Percentiles rank a stretch among this genome's conserved stretches.
Conservation (phyloP, 2,329 filamentous ascomycete genomes). For the Xylogone sp. region DNA sequence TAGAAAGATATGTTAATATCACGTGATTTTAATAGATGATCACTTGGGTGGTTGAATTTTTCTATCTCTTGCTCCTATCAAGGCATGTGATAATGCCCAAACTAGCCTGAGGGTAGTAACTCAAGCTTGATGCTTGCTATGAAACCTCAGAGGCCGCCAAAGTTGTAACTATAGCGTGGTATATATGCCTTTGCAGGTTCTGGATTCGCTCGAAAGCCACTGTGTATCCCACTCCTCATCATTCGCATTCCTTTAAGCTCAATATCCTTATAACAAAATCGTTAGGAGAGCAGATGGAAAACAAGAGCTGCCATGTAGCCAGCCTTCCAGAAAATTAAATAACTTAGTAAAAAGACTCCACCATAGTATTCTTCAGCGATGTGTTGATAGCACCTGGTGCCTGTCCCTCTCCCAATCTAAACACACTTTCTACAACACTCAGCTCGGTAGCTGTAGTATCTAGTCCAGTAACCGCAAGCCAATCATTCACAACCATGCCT, state of each 20-base stretch:
- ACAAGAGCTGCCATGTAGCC: not conserved
- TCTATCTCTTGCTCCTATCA: too few species aligned
- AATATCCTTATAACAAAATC: not conserved
- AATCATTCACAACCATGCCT: constrained; percentile 96
- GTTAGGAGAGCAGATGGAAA: not conserved
- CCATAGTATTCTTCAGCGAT: constrained; percentile 93
- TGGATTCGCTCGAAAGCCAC: not conserved
- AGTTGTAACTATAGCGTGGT: not conserved
- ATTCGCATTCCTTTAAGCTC: not conserved
- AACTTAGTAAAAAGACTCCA: constrained; percentile 93
- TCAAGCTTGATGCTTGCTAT: not conserved
- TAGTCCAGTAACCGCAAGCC: constrained; percentile 89
- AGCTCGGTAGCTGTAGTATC: constrained; percentile 97
- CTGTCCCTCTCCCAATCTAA: constrained; percentile 84
- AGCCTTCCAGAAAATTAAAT: constrained; percentile 19
- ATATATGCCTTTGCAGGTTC: not conserved
- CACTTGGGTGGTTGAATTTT: too few species aligned
- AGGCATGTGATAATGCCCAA: too few species aligned
- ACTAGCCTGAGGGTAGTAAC: not conserved
- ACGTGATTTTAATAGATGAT: too few species aligned
- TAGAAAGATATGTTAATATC: too few species aligned
- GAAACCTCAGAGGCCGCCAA: not conserved
- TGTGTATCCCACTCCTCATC: not conserved
- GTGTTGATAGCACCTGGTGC: constrained; percentile 76
- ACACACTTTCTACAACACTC: constrained; percentile 93